Evolutionary conservation across 2,329 filamentous ascomycete species (phyloP).

Genomic region (Clarireedia sp.): DNA sequence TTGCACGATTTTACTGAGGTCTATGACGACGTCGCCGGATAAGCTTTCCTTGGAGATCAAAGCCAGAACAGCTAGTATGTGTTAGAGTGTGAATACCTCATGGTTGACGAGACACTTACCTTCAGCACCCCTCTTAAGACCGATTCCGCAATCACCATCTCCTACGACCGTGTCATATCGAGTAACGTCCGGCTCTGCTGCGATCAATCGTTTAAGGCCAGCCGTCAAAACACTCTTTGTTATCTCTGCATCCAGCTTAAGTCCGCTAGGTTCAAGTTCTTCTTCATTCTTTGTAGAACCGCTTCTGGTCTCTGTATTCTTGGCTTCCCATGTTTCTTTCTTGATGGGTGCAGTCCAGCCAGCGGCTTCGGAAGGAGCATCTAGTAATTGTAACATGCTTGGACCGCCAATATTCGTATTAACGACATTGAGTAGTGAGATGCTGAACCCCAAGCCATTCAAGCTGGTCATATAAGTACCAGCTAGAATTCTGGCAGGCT

Average conservation of each 20-base stretch:
- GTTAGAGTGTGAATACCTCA: neutral
- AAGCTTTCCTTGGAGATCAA: slow-evolving; percentile 36
- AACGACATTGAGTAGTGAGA: slow-evolving; percentile 55
- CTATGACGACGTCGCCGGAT: slow-evolving; percentile 49
- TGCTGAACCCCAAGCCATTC: slow-evolving; percentile 64
- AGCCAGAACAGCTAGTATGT: slow-evolving; percentile 34
- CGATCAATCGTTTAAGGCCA: slow-evolving; percentile 51
- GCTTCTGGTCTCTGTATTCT: slow-evolving; percentile 30
- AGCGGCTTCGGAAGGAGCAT: slow-evolving; percentile 57
- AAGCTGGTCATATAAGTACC: slow-evolving; percentile 67
- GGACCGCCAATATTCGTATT: slow-evolving; percentile 39
- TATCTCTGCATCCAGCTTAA: slow-evolving; percentile 26
- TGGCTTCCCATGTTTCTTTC: slow-evolving; percentile 50
- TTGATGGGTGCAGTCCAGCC: slow-evolving; percentile 58
- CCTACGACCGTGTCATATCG: slow-evolving; percentile 63
- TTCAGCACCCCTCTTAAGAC: slow-evolving; percentile 62
- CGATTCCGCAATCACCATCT: slow-evolving; percentile 65
- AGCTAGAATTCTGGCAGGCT: slow-evolving; percentile 52
- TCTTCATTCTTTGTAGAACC: slow-evolving; percentile 19
- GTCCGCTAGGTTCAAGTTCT: slow-evolving; percentile 29
- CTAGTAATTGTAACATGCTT: slow-evolving; percentile 57
- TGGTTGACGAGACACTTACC: slow-evolving; percentile 19
- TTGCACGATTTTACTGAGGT: slow-evolving; percentile 51
- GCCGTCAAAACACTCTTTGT: slow-evolving; percentile 45
- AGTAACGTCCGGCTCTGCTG: slow-evolving; percentile 57